Evolutionary conservation across 352 stramenopile genomes (phyloP).

Genomic region (Thraustotheca clavata): DNA sequence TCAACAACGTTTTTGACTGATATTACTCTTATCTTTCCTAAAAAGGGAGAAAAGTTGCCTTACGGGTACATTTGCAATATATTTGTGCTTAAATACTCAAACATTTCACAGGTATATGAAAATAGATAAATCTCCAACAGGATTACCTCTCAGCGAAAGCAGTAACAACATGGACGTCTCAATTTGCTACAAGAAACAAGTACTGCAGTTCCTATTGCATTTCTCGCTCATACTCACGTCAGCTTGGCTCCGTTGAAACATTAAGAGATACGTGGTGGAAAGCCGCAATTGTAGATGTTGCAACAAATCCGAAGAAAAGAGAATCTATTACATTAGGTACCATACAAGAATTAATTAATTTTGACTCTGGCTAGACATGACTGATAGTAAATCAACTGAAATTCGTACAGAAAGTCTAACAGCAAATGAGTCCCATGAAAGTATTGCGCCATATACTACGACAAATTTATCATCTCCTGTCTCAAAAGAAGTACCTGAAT

Average conservation of each 20-base stretch:
- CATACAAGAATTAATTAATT: no score
- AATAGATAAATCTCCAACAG: conserved; percentile 60
- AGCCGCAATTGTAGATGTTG: neutral
- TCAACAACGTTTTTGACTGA: conserved; percentile 50
- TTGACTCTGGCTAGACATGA: neutral
- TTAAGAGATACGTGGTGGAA: conserved; percentile 16
- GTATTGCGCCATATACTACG: neutral
- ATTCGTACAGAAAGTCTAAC: neutral
- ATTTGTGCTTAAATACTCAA: neutral
- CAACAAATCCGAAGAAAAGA: no score
- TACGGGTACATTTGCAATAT: conserved; percentile 43
- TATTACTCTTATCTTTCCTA: conserved; percentile 61
- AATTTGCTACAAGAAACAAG: conserved; percentile 76
- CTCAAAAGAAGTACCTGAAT: neutral
- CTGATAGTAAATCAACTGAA: neutral
- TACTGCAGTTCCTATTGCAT: conserved; percentile 22
- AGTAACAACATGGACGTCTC: conserved; percentile 70
- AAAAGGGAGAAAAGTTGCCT: conserved; percentile 73
- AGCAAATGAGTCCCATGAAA: neutral
- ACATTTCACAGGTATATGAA: conserved; percentile 51
- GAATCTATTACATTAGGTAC: no score
- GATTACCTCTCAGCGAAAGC: conserved; percentile 49
- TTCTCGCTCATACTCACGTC: neutral
- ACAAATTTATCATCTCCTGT: neutral
- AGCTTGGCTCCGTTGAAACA: conserved; percentile 13